Evolutionary conservation across 2,329 filamentous ascomycete genomes (phyloP), one percentile per base, ranked within the genome.

Genomic region (Mariannaea elegans): DNA sequence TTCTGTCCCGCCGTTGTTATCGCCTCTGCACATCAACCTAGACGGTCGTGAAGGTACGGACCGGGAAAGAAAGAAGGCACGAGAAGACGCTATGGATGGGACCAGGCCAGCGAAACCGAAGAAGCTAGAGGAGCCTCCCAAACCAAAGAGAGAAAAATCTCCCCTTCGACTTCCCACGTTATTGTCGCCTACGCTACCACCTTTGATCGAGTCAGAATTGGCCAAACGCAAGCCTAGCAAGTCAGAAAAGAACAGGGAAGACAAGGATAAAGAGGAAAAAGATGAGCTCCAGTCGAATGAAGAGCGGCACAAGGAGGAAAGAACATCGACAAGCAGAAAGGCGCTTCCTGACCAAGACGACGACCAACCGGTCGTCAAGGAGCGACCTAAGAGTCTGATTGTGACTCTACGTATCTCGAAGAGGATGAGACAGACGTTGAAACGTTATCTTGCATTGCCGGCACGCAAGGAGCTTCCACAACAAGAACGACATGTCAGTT

Each of bases 131-230:
- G 59, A 71, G 10, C 63, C 64, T 9, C 62, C 71, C 0, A 66
- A 67, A 3, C 8, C 66, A 18, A 83, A 77, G 65, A 82, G 77
- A 61, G 72, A 76, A 18, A 79, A 70, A 48, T 70, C 75, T 1
- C 70, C 76, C 24, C 24, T 9, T 8, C 75, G 74, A 45, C 71
- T 87, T 23, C 85, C 84, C 1, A 75, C 80, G 0, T 74, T 87
- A 7, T 75, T 87, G 10, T 87, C 85, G 0, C 85, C 85, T 0
- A 87, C 84, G 0, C 71, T 87, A 7, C 85, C 85, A 1, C 75
- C 82, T 0, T 70, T 81, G 16, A 73, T 87, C 0, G 82, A 87
- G 61, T 80, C 71, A 3, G 75, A 75, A 56, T 56, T 77, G 31
- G 71, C 59, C 16, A 71, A 63, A 69, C 71, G 59, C 70, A 79